Evolutionary conservation across 2,329 filamentous ascomycete genomes (phyloP), one percentile per base, ranked within the genome.

Genomic region (Colletotrichum lindemuthianum): DNA sequence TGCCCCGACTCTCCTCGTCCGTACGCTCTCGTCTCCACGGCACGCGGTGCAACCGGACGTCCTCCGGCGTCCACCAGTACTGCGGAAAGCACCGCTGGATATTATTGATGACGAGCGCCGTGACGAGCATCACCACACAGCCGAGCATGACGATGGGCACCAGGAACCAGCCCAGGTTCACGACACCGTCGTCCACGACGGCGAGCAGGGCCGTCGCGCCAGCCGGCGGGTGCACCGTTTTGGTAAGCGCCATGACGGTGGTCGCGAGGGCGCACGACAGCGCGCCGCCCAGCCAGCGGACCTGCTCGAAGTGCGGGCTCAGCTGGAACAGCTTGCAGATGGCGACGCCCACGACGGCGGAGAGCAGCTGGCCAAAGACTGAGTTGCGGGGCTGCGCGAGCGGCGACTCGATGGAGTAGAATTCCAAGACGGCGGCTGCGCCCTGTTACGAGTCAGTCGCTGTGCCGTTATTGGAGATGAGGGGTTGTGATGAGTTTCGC

Each of bases 391-490:
- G 91, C 71, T 93, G 91, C 0, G 90, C 83, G 34, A 93, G 84
- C 0, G 91, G 90, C 0, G 90, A 90, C 53, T 91, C 87, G 69
- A 92, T 89, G 50, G 87, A 83, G 70, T 89, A 88, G 75, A 91
- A 93, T 70, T 91, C 86, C 41, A 93, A 84, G n/a, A 93, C 89
- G 12, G 91, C 90, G 3, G 90, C 88, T 5, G 91, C 91, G 55
- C 91, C 91, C 88, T 91, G 52, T 8, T 16, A 10, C 39, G 16
- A 52, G 47, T 57, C 43, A 36, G 58, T 43, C 34, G 67, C 34
- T 16, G 12, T 34, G 16, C 50, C 44, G 34, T 43, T 44, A 50
- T 12, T 24, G 63, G 52, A 49, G 63, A 43, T 43, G 41, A 47
- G 36, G 15, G 52, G 16, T 39, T n/a, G 43, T 16, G 44, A 39